Conservation (phyloP, 805 yeast species). For the Suhomyces prunicola region DNA sequence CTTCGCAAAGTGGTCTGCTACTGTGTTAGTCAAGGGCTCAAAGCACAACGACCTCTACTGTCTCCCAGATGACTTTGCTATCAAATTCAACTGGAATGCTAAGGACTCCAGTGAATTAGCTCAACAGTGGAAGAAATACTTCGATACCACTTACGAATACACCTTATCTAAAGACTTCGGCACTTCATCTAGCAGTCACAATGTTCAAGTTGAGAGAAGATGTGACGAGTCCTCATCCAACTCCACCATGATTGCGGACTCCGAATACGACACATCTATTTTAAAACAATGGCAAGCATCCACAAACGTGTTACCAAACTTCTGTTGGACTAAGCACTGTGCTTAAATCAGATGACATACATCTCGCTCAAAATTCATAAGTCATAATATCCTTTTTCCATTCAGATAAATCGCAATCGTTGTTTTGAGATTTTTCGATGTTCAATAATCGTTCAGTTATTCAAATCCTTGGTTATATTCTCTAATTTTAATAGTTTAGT, state of each 20-base stretch:
- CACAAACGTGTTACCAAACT: slow-evolving; percentile 16
- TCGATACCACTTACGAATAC: slow-evolving; percentile 14
- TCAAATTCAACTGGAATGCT: slow-evolving; percentile 12
- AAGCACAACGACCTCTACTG: slow-evolving; percentile 11
- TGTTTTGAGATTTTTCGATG: neutral
- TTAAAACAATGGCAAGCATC: slow-evolving; percentile 6
- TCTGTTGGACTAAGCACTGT: slow-evolving; percentile 12
- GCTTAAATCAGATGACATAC: neutral
- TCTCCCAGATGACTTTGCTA: slow-evolving; percentile 16
- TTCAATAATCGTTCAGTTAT: neutral
- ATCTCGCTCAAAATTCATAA: neutral
- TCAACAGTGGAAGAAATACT: slow-evolving; percentile 14
- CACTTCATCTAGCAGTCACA: neutral
- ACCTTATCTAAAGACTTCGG: slow-evolving; percentile 13
- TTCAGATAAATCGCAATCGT: neutral
- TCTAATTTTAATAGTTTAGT: slow-evolving; percentile 1
- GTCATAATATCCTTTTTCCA: neutral
- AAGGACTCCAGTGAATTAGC: slow-evolving; percentile 11
- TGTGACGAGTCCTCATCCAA: slow-evolving; percentile 4
- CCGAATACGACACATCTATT: slow-evolving; percentile 4
- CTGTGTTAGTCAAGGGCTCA: slow-evolving; percentile 14
- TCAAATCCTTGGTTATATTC: neutral
- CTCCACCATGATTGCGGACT: slow-evolving; percentile 7
- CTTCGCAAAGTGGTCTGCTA: slow-evolving; percentile 16
- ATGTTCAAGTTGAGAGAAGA: slow-evolving; percentile 4